A percentile compares a stretch with the other conserved stretches of the same genome.
These are phyloP conservation scores for Draba incana DNA, from an alignment of 345 rosid genomes.

Conservation along the genomic window DNA sequence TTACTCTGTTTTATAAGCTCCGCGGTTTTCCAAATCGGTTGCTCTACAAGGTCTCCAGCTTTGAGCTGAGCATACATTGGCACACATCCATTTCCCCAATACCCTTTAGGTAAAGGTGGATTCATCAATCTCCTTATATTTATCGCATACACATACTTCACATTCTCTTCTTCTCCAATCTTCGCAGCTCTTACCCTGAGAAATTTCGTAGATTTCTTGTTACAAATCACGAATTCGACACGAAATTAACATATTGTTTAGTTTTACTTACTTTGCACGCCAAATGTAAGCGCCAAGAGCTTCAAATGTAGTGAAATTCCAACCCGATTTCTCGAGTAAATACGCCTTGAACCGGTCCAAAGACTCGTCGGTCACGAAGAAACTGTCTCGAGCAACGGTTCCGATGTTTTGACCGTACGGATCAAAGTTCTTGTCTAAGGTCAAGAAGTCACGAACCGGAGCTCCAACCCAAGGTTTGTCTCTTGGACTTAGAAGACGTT, in stretches of 20 bases:
- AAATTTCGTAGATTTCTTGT: background rate
- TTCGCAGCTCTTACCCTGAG: constrained; percentile 60
- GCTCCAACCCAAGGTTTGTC: constrained; percentile 60
- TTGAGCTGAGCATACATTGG: constrained; percentile 63
- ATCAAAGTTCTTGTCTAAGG: constrained; percentile 49
- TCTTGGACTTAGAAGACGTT: constrained; percentile 63
- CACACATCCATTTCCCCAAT: constrained; percentile 90
- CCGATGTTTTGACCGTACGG: constrained; percentile 50
- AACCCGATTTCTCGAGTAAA: constrained; percentile 58
- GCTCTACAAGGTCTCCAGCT: constrained; percentile 56
- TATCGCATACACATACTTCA: constrained; percentile 68
- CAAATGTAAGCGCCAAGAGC: constrained; percentile 86
- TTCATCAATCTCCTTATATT: constrained; percentile 62
- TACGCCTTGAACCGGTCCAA: constrained; percentile 59
- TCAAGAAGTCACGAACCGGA: constrained; percentile 54
- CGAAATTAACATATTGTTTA: background rate
- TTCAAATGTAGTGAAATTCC: constrained; percentile 77
- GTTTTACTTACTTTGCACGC: constrained; percentile 77
- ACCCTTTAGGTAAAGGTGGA: constrained; percentile 72
- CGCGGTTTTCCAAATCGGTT: constrained; percentile 79
- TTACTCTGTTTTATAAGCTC: constrained; percentile 80
- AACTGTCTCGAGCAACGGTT: constrained; percentile 52
- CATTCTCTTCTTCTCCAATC: constrained; percentile 48
- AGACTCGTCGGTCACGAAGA: constrained; percentile 67
- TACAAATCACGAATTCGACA: constrained; percentile 1